Evolutionary conservation across 768 basidiomycete genomes (phyloP).

Genomic region (Suillus discolor): DNA sequence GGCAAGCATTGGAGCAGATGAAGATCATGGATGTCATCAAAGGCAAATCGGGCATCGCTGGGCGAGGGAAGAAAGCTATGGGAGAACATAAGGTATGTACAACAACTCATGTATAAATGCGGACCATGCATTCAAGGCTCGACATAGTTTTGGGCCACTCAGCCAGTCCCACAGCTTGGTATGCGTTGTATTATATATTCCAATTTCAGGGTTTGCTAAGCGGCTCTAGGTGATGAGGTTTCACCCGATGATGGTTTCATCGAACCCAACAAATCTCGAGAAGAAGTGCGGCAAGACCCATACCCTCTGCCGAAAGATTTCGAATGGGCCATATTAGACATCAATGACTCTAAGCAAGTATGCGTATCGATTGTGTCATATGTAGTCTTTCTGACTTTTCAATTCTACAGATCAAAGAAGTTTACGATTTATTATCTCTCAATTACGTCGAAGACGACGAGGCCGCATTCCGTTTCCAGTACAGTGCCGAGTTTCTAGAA

Average conservation of each 20-base stretch:
- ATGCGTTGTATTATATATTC: conserved; percentile 13
- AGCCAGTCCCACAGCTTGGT: conserved; percentile 94
- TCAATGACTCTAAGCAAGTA: conserved; percentile 76
- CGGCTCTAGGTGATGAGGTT: conserved; percentile 55
- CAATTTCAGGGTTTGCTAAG: background rate
- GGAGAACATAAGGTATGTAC: conserved; percentile 83
- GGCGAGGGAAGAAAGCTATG: conserved; percentile 75
- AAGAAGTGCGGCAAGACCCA: conserved; percentile 86
- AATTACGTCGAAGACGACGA: conserved; percentile 98
- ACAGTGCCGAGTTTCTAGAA: conserved; percentile 89
- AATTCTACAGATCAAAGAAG: conserved; percentile 72
- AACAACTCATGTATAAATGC: background rate
- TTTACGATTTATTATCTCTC: conserved; percentile 86
- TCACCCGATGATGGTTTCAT: conserved; percentile 84
- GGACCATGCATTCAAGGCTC: background rate
- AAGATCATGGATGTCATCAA: conserved; percentile 85
- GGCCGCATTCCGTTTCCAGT: conserved; percentile 95
- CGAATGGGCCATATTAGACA: conserved; percentile 85
- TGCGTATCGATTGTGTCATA: conserved; percentile 5
- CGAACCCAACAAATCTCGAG: conserved; percentile 73
- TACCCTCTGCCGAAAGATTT: conserved; percentile 91
- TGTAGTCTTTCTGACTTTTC: conserved; percentile 9
- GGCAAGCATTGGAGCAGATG: conserved; percentile 71
- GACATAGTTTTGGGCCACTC: conserved; percentile 91
- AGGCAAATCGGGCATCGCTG: conserved; percentile 78